A percentile compares a stretch with the other conserved stretches of the same genome.
Evolutionary conservation across 2,329 filamentous ascomycete genomes (phyloP).

Genomic region (Talaromyces atroroseus): DNA sequence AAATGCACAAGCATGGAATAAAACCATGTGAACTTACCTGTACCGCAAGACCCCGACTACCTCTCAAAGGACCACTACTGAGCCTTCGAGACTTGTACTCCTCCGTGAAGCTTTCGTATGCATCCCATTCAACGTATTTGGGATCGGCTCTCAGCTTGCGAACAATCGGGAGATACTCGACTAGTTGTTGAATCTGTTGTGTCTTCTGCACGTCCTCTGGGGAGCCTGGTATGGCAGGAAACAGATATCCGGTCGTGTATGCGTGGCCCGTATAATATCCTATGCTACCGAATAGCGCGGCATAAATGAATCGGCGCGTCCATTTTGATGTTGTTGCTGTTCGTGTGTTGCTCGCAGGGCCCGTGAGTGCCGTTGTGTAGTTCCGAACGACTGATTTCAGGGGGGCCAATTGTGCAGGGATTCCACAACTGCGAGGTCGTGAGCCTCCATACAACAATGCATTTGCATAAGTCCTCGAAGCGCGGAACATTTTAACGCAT

Average conservation of each 20-base stretch:
- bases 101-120: conserved; percentile 32
- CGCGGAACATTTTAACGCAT: conserved; percentile 4
- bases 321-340: conserved; percentile 21
- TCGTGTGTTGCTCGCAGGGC: background rate
- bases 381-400: background rate
- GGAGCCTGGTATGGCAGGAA: conserved; percentile 29
- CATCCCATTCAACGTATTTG: conserved; percentile 35
- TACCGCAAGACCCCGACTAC: conserved; percentile 35
- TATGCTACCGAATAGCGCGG: conserved; percentile 28
- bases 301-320: conserved; percentile 32
- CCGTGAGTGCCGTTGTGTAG: conserved; percentile 6
- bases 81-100: conserved; percentile 31
- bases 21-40: conserved; percentile 29
- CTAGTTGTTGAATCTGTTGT: conserved; percentile 24
- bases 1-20: conserved; percentile 1
- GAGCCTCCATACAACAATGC: background rate
- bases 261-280: conserved; percentile 25
- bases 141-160: conserved; percentile 33
- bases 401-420: conserved; percentile 3
- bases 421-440: background rate
- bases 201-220: conserved; percentile 27
- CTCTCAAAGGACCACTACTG: conserved; percentile 36
- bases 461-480: background rate
- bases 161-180: conserved; percentile 35
- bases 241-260: conserved; percentile 20